phyloP scores from a whole-genome alignment of 2,329 filamentous ascomycete genomes.

The Byssochlamys sp. region DNA sequence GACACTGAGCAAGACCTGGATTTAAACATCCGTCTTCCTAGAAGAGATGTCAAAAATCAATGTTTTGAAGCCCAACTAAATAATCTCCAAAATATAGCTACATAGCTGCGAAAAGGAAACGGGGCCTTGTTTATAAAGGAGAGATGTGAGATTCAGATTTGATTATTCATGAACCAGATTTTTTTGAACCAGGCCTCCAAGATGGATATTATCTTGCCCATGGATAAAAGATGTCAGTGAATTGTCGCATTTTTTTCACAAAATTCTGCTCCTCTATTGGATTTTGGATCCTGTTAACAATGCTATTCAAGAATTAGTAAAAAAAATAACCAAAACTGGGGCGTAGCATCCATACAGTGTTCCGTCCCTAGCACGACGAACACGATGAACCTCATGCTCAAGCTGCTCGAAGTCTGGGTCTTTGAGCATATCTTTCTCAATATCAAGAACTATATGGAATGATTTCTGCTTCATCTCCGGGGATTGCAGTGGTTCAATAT shows the following conservation, averaged over 20 bases:
- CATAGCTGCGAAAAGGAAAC: too few species aligned
- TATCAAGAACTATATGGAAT: slow-evolving; percentile 5
- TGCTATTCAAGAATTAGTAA: slow-evolving; percentile 1
- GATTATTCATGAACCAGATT: too few species aligned
- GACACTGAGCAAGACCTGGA: too few species aligned
- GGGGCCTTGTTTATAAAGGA: too few species aligned
- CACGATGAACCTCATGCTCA: slow-evolving; percentile 5
- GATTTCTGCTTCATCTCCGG: slow-evolving; percentile 4
- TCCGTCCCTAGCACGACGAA: slow-evolving; percentile 1
- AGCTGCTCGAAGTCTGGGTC: slow-evolving; percentile 2
- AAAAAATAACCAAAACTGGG: not conserved
- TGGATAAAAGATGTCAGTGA: slow-evolving; percentile 3
- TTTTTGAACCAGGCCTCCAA: not conserved
- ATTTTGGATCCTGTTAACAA: slow-evolving; percentile 1
- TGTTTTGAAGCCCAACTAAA: too few species aligned
- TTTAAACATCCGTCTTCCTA: too few species aligned
- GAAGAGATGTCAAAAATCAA: too few species aligned
- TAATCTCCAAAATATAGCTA: too few species aligned
- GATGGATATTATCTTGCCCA: slow-evolving; percentile 2
- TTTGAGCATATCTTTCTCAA: slow-evolving; percentile 5
- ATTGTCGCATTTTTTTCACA: slow-evolving; percentile 4
- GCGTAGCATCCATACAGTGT: slow-evolving; percentile 4
- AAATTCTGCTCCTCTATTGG: slow-evolving; percentile 5
- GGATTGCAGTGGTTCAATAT: slow-evolving; percentile 5
- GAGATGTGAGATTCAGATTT: too few species aligned